Evolutionary conservation across 176 grass and related monocot species (phyloP).

Genomic region (Avena insularis): DNA sequence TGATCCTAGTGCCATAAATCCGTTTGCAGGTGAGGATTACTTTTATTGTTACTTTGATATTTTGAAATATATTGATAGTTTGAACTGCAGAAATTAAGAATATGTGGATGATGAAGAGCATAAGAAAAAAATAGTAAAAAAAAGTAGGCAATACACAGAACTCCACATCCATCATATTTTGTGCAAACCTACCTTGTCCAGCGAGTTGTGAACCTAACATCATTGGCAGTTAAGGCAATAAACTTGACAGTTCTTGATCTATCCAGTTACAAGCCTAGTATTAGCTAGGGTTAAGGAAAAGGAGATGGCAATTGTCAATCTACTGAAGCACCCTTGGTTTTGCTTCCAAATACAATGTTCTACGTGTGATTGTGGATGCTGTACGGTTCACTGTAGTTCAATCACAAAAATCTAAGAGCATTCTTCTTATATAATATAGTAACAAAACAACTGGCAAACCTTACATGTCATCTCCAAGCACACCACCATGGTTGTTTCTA

Average conservation of each 20-base stretch:
- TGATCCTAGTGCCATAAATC: not conserved
- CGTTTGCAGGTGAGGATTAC: not conserved
- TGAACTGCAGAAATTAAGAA: not conserved
- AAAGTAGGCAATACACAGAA: not conserved
- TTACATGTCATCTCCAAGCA: conserved; percentile 99
- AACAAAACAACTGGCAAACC: conserved; percentile 34
- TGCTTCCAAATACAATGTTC: conserved; percentile 23
- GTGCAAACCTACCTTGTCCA: not conserved
- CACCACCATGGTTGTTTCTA: conserved; percentile 87
- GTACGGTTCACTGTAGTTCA: not conserved
- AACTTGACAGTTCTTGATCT: conserved; percentile 1
- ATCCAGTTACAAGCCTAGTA: not conserved
- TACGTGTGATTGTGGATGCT: conserved; percentile 15
- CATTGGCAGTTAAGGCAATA: conserved; percentile 15
- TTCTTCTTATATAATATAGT: not conserved
- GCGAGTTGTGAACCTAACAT: not conserved
- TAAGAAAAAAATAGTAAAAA: conserved; percentile 12
- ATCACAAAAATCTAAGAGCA: conserved; percentile 3
- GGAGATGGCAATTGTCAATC: not conserved
- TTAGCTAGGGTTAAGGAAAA: conserved; percentile 2
- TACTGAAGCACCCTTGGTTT: not conserved
- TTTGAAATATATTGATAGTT: not conserved
- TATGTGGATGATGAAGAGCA: not conserved
- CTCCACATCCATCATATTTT: conserved; percentile 1
- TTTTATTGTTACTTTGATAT: conserved; percentile 7